Evolutionary conservation across 2,329 filamentous ascomycete species (phyloP), one percentile per base, ranked within the genome.

Genomic region (Neofusicoccum ribis): DNA sequence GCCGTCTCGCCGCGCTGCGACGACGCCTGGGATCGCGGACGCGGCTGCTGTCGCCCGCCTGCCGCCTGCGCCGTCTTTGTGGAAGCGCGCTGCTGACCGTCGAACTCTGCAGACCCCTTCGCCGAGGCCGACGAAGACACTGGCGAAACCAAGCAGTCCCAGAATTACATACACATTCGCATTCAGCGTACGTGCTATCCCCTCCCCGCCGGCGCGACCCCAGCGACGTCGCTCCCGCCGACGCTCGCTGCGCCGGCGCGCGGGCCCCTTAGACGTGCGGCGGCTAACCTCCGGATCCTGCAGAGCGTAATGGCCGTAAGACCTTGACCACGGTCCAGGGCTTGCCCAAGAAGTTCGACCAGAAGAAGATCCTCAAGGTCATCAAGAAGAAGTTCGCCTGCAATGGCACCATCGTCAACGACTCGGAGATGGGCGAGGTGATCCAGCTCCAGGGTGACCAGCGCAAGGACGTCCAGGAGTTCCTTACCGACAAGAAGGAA

Each of bases 371-470:
- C 80, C 89, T 99, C 77, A 97, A 97, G 86, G 93, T 96, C 83
- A 97, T 98, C 86, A 98, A 98, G 90, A 98, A 98, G 89, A 95
- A 97, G 81, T 98, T 98, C 78, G 94, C 95, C 82, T 98, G 94
- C 92, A 98, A 99, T 97, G 95, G 95, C 88, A 98, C 93, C 84
- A 96, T 98, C 81, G 93, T 98, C 82, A 88, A 88, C 79, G 94
- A 98, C 83, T 88, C 87, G 74, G 93, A 96, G 84, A 97, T 97
- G 92, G 94, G 94, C 80, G 93, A 98, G 86, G 94, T 98, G 87
- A 97, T 99, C 79, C 95, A 99, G 87, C 91, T 99, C 78, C 95
- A 99, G 83, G 95, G 95, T 76, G 95, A 99, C 82, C 95, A 99
- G 86, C 94, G 95, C 83, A 96, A 96, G 84, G 93, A 97, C 88